These are phyloP conservation scores for Botrytis deweyae DNA, from an alignment of 2,329 filamentous ascomycete genomes.

Conservation along the genomic window DNA sequence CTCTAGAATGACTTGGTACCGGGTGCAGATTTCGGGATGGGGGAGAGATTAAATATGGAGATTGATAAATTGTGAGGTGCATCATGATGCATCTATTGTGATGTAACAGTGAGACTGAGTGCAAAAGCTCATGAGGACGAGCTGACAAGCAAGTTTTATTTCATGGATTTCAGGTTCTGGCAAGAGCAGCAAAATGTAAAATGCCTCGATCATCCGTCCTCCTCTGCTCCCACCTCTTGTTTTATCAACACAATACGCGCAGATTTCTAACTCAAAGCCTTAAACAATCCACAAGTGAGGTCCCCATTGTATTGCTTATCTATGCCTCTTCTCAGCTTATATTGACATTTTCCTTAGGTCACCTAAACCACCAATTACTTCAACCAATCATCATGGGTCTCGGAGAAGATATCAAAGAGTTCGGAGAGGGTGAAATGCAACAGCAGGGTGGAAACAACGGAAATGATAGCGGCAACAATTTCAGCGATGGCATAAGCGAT, in stretches of 20 bases:
- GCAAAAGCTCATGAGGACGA: not conserved
- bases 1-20: not conserved
- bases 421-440: constrained; percentile 37
- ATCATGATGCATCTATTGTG: constrained; percentile 5
- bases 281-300: not conserved
- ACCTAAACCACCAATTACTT: constrained; percentile 7
- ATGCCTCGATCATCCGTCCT: not conserved
- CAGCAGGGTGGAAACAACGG: constrained; percentile 40
- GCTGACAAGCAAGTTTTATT: not conserved
- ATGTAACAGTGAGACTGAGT: not conserved
- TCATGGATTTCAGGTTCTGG: not conserved
- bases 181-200: not conserved
- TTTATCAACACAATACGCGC: not conserved
- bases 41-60: not conserved
- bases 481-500: constrained; percentile 32
- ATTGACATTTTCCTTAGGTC: not conserved
- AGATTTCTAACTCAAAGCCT: not conserved
- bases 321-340: not conserved
- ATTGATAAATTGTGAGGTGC: not conserved
- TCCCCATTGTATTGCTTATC: no score
- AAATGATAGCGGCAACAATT: constrained; percentile 39
- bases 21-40: not conserved
- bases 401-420: constrained; percentile 37
- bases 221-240: not conserved
- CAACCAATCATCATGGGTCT: constrained; percentile 33